Evolutionary conservation across 495 filamentous ascomycete species (phyloP).

Genomic region (Penicillium coffeae): DNA sequence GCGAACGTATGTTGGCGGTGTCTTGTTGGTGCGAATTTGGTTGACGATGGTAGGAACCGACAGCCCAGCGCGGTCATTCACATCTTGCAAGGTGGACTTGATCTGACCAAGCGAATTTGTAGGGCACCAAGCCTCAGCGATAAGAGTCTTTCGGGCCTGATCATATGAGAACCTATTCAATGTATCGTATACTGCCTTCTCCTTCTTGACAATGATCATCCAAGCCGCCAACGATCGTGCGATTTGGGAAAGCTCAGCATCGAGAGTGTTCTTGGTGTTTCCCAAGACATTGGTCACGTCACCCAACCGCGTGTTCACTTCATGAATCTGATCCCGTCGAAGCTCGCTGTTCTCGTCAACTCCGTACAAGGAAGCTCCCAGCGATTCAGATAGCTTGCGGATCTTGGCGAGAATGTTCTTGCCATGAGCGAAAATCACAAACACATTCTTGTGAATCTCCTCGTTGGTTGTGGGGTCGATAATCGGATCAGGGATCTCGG

Average conservation of each 20-base stretch:
- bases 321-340: slow-evolving; percentile 88
- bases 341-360: slow-evolving; percentile 97
- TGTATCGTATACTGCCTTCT: slow-evolving; percentile 97
- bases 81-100: slow-evolving; percentile 93
- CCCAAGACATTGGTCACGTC: slow-evolving; percentile 87
- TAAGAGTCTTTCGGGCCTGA: slow-evolving; percentile 88
- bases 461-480: slow-evolving; percentile 91
- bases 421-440: slow-evolving; percentile 98
- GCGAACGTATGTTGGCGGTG: slow-evolving; percentile 90
- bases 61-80: slow-evolving; percentile 89
- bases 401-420: slow-evolving; percentile 98
- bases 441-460: slow-evolving; percentile 91
- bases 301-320: slow-evolving; percentile 86
- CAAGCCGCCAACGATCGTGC: slow-evolving; percentile 84
- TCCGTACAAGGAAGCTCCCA: slow-evolving; percentile 90
- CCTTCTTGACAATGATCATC: slow-evolving; percentile 96
- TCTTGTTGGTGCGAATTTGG: slow-evolving; percentile 93
- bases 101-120: slow-evolving; percentile 86
- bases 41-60: slow-evolving; percentile 97
- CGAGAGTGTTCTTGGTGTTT: slow-evolving; percentile 94
- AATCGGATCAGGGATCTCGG: slow-evolving; percentile 93
- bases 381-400: slow-evolving; percentile 94
- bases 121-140: slow-evolving; percentile 96
- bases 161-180: slow-evolving; percentile 97
- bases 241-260: slow-evolving; percentile 90